Percentiles rank a stretch among this genome's conserved stretches.
Conservation (phyloP, 768 basidiomycete genomes). For the Panus rudis region DNA sequence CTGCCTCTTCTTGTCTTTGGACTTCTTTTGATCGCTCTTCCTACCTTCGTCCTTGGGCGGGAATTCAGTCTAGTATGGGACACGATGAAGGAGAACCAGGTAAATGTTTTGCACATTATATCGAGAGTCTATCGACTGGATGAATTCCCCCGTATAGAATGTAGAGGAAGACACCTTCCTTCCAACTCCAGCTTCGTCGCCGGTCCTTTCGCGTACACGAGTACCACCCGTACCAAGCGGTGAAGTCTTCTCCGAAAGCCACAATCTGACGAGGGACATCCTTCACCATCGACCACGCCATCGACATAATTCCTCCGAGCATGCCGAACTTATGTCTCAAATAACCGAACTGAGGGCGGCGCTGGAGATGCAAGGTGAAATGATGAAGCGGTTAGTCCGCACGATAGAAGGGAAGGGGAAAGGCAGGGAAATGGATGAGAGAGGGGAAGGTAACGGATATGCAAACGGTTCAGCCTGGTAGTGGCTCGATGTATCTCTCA, state of each 20-base stretch:
- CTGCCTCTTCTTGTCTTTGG: constrained; percentile 85
- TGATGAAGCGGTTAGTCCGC: constrained; percentile 33
- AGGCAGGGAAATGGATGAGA: too few relatives aligned
- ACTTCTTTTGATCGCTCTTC: constrained; percentile 81
- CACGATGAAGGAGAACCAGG: constrained; percentile 52
- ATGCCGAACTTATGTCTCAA: constrained; percentile 54
- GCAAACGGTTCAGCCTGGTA: too few relatives aligned
- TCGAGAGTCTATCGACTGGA: not conserved
- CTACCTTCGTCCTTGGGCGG: constrained; percentile 85
- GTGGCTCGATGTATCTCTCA: too few relatives aligned
- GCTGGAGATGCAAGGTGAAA: constrained; percentile 52
- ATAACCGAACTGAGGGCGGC: constrained; percentile 48
- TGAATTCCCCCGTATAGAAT: constrained; percentile 3
- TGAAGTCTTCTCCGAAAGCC: not conserved
- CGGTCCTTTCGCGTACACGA: not conserved
- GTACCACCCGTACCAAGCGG: not conserved
- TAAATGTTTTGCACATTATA: constrained; percentile 17
- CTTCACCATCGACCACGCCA: too few relatives aligned
- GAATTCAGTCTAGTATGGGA: constrained; percentile 93
- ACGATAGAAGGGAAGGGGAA: constrained; percentile 20
- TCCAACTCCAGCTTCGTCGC: not conserved
- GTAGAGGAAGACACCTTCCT: not conserved
- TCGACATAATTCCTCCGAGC: constrained; percentile 2
- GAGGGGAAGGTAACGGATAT: too few relatives aligned
- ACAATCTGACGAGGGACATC: too few relatives aligned